phyloP scores from a whole-genome alignment of 176 grass and related monocot species.

The Themeda triandra region DNA sequence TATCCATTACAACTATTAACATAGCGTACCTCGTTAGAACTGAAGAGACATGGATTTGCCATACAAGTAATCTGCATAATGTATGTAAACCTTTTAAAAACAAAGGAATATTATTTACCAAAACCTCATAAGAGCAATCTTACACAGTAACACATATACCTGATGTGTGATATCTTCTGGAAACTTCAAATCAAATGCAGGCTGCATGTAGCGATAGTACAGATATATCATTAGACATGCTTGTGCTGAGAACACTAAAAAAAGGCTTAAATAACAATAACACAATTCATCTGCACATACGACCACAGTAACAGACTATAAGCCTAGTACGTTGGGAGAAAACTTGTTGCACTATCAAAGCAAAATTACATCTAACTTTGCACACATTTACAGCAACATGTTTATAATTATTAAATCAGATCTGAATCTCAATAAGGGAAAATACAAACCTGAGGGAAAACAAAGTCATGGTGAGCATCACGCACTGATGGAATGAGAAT shows the following conservation, averaged over 20 bases:
- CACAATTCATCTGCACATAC: not conserved
- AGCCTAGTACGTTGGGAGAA: not conserved
- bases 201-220: constrained; percentile 48
- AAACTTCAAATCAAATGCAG: constrained; percentile 69
- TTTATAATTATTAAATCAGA: constrained; percentile 16
- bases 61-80: constrained; percentile 76
- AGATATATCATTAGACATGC: constrained; percentile 27
- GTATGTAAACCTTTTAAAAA: constrained; percentile 11
- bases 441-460: constrained; percentile 86
- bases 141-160: constrained; percentile 40
- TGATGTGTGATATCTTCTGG: constrained; percentile 57
- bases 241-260: not conserved
- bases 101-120: constrained; percentile 6
- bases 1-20: not conserved
- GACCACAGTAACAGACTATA: not conserved
- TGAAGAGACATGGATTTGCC: constrained; percentile 84
- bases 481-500: constrained; percentile 79
- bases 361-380: not conserved
- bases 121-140: not conserved
- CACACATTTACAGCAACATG: not conserved
- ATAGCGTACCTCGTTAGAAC: constrained; percentile 70
- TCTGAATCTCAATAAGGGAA: not conserved
- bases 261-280: constrained; percentile 4
- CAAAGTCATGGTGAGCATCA: constrained; percentile 89
- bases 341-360: not conserved